phyloP scores from a whole-genome alignment of 2,329 filamentous ascomycete species.

The Penicillium capsulatum region DNA sequence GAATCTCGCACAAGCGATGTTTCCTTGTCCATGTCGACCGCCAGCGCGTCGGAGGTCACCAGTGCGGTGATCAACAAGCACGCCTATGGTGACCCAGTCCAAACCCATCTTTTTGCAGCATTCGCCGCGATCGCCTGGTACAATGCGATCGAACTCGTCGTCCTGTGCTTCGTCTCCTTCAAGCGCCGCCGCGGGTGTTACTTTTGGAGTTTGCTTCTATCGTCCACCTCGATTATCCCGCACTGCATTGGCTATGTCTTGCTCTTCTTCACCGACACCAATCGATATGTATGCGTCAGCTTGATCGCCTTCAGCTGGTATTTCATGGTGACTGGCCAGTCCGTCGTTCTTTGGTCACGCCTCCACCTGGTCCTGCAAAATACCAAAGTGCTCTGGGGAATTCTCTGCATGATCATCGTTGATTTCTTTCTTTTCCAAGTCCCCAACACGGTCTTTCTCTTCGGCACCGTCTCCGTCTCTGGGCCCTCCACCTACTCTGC shows the following conservation, averaged over 20 bases:
- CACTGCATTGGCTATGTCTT: conserved; percentile 42
- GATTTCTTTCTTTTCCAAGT: conserved; percentile 40
- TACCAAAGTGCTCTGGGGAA: conserved; percentile 30
- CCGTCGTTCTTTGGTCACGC: conserved; percentile 46
- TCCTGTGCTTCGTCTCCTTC: conserved; percentile 46
- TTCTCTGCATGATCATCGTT: conserved; percentile 44
- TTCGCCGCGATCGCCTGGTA: conserved; percentile 23
- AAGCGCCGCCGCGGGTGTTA: conserved; percentile 42
- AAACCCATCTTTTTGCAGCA: conserved; percentile 16
- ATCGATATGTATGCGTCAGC: conserved; percentile 33
- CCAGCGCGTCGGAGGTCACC: conserved; percentile 2
- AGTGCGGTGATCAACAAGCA: conserved; percentile 6
- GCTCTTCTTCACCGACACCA: conserved; percentile 37
- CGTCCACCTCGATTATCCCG: conserved; percentile 39
- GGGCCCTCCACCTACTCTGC: conserved; percentile 17
- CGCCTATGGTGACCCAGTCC: background rate
- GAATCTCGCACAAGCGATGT: conserved; percentile 13
- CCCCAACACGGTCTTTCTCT: conserved; percentile 39
- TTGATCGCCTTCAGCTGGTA: conserved; percentile 42
- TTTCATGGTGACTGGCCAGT: conserved; percentile 44
- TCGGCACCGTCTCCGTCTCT: conserved; percentile 28
- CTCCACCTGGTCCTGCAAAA: conserved; percentile 43
- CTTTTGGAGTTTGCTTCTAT: conserved; percentile 46
- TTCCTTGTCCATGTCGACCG: conserved; percentile 14
- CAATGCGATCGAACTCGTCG: conserved; percentile 24